Base-by-base conservation (phyloP, 306 rosid species). In the Vigna unguiculata region DNA sequence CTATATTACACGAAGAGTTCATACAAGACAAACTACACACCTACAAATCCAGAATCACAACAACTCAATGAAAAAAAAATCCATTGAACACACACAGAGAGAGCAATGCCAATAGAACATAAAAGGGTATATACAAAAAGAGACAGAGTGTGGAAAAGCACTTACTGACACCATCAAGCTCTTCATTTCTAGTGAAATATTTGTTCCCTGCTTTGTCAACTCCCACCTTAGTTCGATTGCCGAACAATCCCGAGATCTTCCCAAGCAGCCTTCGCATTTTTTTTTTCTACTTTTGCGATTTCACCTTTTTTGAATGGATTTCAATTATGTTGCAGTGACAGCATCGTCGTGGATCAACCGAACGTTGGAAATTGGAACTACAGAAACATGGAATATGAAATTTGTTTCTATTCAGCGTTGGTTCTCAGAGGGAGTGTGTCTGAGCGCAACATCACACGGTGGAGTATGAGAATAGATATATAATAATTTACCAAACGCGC, bases 121-220 rank as follows among this genome's bases (percentile, higher is more conserved):
- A 49, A 15, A 1, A 22, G 2, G 65, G 6, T 10, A 54, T 36
- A 36, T 36, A 36, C 48, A 55, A 7, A 81, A 43, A 17, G 60
- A 82, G 72, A 84, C n/a, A n/a, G n/a, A n/a, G n/a, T n/a, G 5
- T 58, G 38, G 21, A 32, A 77, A 82, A 61, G 52, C 69, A 86
- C 96, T 86, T 85, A 94, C 98, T 55, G 86, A 82, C 54, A 19
- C 97, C 97, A 78, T 92, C 98, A 46, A 94, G 7, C 63, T 85
- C 86, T 79, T 90, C 96, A 12, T 69, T 83, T 83, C 78, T 86
- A 45, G 90, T 63, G 79, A 94, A 92, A 83, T 91, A 94, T 63
- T 74, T 83, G 74, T 94, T 94, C 64, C 98, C 97, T 12, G 90
- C 71, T 86, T 85, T 91, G 83, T 94, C 98, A 20, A 68, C 69